Evolutionary conservation across 1,284 basidiomycete genomes (phyloP).

Genomic region (Naganishia albida): DNA sequence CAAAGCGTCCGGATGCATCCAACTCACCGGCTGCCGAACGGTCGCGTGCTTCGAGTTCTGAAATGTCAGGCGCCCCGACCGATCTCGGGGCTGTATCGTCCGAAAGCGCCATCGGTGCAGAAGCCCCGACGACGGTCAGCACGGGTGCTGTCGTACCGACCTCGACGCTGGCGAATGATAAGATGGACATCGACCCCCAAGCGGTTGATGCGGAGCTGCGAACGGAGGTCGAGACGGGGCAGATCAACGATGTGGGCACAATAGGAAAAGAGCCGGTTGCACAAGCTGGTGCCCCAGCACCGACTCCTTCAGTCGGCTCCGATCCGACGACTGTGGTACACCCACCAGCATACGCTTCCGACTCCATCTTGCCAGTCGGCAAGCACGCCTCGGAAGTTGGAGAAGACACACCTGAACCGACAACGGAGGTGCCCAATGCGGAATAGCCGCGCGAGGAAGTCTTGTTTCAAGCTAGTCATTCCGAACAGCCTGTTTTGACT

Average conservation of each 20-base stretch:
- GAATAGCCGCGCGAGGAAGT: neutral
- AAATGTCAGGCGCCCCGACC: neutral
- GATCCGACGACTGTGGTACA: neutral
- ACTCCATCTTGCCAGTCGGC: conserved; percentile 22
- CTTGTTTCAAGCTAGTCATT: neutral
- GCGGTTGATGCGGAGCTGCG: conserved; percentile 28
- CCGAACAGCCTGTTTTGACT: too few species aligned
- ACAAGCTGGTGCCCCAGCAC: neutral
- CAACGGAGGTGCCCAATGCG: neutral
- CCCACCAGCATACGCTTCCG: conserved; percentile 21
- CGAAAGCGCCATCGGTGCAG: neutral
- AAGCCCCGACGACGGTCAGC: conserved; percentile 21
- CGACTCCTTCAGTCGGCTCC: neutral
- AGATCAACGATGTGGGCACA: conserved; percentile 22
- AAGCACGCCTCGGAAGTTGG: conserved; percentile 23
- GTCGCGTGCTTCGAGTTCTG: conserved; percentile 9
- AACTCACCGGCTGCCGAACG: neutral
- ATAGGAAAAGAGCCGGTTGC: neutral
- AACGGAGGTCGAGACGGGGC: conserved; percentile 23
- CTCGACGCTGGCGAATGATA: neutral
- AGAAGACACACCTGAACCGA: conserved; percentile 19
- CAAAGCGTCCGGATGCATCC: neutral
- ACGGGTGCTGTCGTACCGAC: conserved; percentile 31
- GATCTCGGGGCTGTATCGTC: neutral
- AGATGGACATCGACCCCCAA: conserved; percentile 29